Evolutionary conservation across 495 filamentous ascomycete genomes (phyloP).

Genomic region (Mytilinidion resinicola): DNA sequence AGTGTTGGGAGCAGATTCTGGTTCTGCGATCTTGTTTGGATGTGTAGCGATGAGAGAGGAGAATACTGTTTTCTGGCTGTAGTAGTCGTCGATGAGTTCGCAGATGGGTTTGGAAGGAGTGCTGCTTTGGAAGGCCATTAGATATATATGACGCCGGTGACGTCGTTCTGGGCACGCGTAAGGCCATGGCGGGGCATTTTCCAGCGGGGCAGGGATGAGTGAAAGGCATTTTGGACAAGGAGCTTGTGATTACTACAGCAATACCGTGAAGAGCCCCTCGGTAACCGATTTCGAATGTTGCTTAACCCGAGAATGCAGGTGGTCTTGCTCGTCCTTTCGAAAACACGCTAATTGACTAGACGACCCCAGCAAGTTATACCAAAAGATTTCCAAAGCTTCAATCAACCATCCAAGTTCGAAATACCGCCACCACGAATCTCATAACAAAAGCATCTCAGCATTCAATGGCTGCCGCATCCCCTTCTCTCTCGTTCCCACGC

Average conservation of each 20-base stretch:
- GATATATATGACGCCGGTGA: not conserved
- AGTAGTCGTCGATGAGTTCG: slow-evolving; percentile 12
- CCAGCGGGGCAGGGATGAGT: not conserved
- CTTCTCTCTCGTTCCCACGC: slow-evolving; percentile 64
- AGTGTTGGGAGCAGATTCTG: not conserved
- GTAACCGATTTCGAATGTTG: too few species aligned
- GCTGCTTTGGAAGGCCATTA: not conserved
- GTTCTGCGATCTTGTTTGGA: not conserved
- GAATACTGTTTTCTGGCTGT: slow-evolving; percentile 15
- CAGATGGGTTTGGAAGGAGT: not conserved
- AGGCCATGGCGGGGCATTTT: not conserved
- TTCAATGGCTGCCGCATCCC: slow-evolving; percentile 18
- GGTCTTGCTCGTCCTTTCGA: too few species aligned
- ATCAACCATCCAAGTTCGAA: too few species aligned
- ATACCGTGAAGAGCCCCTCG: too few species aligned
- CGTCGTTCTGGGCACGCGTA: not conserved
- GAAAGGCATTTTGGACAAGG: not conserved
- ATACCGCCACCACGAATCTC: not conserved
- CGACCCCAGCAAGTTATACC: too few species aligned
- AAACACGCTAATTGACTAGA: too few species aligned
- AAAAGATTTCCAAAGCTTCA: too few species aligned
- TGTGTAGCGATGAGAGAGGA: not conserved
- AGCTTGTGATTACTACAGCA: too few species aligned
- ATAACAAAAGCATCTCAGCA: not conserved
- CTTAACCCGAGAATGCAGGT: too few species aligned